Percentiles rank a stretch among this genome's conserved stretches.
Evolutionary conservation across 106 monocot species (phyloP).

Genomic region (Allium fistulosum): DNA sequence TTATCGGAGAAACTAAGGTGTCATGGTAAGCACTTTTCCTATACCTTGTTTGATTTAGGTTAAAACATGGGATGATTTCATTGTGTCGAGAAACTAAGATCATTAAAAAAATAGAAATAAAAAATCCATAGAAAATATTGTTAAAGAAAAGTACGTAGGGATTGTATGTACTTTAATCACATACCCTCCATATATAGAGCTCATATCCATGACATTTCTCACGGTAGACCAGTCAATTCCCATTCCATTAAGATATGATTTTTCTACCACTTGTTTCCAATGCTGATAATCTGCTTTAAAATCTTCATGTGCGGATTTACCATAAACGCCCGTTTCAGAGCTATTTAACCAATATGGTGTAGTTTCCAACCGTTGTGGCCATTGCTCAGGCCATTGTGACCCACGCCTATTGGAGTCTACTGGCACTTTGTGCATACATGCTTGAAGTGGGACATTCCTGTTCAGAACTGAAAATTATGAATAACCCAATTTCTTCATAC

Average conservation of each 20-base stretch:
- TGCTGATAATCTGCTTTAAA: conserved; percentile 49
- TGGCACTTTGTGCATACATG: conserved; percentile 58
- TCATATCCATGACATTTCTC: conserved; percentile 78
- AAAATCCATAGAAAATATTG: neutral
- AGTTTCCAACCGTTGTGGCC: conserved; percentile 38
- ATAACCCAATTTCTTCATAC: neutral
- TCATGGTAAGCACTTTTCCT: too few species aligned
- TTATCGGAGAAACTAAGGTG: too few species aligned
- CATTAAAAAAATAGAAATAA: neutral
- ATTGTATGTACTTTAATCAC: neutral
- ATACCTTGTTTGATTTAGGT: too few species aligned
- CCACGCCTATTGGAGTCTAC: conserved; percentile 26
- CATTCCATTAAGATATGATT: conserved; percentile 46
- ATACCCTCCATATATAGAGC: conserved; percentile 66
- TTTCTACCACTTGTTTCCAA: conserved; percentile 47
- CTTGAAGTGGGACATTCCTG: conserved; percentile 53
- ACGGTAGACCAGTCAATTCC: conserved; percentile 52
- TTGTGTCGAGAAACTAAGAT: too few species aligned
- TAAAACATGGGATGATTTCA: too few species aligned
- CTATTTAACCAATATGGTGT: conserved; percentile 37
- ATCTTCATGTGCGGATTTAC: conserved; percentile 48
- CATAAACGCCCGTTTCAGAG: conserved; percentile 53
- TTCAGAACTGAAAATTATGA: neutral
- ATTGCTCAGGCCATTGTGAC: conserved; percentile 43
- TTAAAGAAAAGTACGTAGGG: too few species aligned